phyloP scores from a whole-genome alignment of 495 filamentous ascomycete species.

The Corynascus novoguineensis region DNA sequence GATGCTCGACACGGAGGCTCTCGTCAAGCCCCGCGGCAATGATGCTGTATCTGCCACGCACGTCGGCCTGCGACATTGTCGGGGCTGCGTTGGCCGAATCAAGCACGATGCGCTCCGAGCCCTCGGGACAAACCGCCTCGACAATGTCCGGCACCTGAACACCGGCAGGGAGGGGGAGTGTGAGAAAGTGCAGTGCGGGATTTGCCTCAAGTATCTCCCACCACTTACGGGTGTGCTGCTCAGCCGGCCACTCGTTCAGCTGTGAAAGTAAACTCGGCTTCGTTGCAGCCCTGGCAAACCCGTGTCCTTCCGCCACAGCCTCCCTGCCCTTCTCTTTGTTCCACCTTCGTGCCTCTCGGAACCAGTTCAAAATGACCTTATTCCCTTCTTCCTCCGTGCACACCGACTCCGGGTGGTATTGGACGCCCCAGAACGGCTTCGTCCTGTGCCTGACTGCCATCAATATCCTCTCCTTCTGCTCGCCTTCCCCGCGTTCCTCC shows the following conservation, averaged over 20 bases:
- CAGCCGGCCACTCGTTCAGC: slow-evolving; percentile 4
- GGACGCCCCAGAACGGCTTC: slow-evolving; percentile 84
- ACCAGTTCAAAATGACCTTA: slow-evolving; percentile 72
- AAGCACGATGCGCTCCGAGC: slow-evolving; percentile 45
- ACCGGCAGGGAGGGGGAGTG: slow-evolving; percentile 32
- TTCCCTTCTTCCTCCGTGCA: slow-evolving; percentile 70
- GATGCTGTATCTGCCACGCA: slow-evolving; percentile 62
- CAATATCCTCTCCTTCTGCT: slow-evolving; percentile 57
- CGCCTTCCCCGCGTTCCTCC: slow-evolving; percentile 34
- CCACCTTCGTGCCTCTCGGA: slow-evolving; percentile 54
- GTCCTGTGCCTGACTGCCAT: slow-evolving; percentile 67
- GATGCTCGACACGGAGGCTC: slow-evolving; percentile 50
- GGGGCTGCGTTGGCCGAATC: slow-evolving; percentile 49
- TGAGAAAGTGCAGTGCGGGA: slow-evolving; percentile 22
- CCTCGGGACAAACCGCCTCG: slow-evolving; percentile 39
- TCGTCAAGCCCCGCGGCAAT: slow-evolving; percentile 55
- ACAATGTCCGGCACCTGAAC: slow-evolving; percentile 44
- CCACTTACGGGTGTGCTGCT: slow-evolving; percentile 4
- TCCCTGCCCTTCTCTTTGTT: slow-evolving; percentile 31
- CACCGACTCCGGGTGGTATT: slow-evolving; percentile 93
- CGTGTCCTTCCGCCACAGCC: slow-evolving; percentile 18
- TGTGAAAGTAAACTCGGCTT: slow-evolving; percentile 25
- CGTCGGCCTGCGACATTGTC: slow-evolving; percentile 33
- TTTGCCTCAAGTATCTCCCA: slow-evolving; percentile 29
- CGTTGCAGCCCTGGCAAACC: slow-evolving; percentile 24